Evolutionary conservation across 345 rosid genomes (phyloP), one percentile per base, ranked within the genome.

Genomic region (Eucalyptus virginea): DNA sequence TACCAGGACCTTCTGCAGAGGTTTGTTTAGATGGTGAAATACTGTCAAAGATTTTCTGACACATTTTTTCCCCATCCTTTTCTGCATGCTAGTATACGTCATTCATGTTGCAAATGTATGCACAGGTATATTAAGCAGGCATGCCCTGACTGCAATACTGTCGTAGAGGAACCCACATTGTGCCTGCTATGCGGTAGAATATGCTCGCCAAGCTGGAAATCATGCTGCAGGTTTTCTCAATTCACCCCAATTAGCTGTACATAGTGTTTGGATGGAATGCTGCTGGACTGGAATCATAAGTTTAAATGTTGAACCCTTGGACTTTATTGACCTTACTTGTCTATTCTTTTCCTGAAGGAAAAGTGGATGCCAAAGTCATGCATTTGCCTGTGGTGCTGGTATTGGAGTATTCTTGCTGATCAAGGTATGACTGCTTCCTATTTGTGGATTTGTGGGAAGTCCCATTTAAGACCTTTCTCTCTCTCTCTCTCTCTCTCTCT

Each of bases 101-200:
- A 40, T 77, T 77, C 30, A 40, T 77, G 47, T 21, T 77, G 47
- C 85, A 77, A 77, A 77, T 77, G 47, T 21, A 77, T 77, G 18
- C 72, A 91, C 92, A 98, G 99, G 96, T 96, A 92, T 88, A 94
- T 98, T 88, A 98, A 96, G 91, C 96, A 93, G 77, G 89, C 88
- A 88, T 98, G 99, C 90, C 92, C 91, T 54, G 92, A 92, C 90
- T 98, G 99, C 94, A 91, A 91, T 77, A 88, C 88, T 88, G 88
- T 89, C 40, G 80, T 95, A 32, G 94, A 90, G 8, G 99, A 96
- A 65, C 99, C 99, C 67, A 96, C 98, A 23, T 90, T 98, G 81
- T 98, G 99, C 93, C 93, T 98, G 45, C 91, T 98, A 30, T 97
- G 99, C 92, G 99, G 99, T 90, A 97, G 94, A 94, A 89, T 97